These are phyloP conservation scores for Mucor irregularis DNA, from an alignment of 371 early-diverging fungal genomes.

Conservation along the genomic window DNA sequence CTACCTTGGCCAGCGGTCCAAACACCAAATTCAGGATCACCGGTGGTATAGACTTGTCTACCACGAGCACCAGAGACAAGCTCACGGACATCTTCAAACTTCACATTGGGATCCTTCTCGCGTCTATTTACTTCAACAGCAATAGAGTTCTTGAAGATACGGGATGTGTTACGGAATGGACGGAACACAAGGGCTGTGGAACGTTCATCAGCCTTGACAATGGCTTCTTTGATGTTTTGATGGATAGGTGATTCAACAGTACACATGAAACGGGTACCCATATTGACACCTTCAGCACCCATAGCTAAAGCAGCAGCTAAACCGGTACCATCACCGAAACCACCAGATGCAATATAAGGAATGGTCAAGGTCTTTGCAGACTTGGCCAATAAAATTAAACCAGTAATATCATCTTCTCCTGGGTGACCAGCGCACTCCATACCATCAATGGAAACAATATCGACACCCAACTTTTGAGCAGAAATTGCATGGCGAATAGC, in stretches of 20 bases:
- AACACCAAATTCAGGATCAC: constrained; percentile 45
- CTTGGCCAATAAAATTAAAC: constrained; percentile 73
- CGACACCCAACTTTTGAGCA: constrained; percentile 65
- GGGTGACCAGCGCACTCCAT: constrained; percentile 88
- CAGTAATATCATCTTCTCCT: constrained; percentile 80
- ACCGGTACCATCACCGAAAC: constrained; percentile 75
- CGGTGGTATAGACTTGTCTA: constrained; percentile 66
- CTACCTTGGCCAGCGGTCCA: constrained; percentile 13
- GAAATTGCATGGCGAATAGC: constrained; percentile 73
- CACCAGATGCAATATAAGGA: constrained; percentile 80
- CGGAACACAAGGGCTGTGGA: constrained; percentile 72
- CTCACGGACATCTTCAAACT: constrained; percentile 68
- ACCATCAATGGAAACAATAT: constrained; percentile 74
- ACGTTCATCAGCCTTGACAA: constrained; percentile 71
- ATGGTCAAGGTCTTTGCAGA: constrained; percentile 64
- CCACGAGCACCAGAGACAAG: constrained; percentile 74
- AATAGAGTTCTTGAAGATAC: constrained; percentile 75
- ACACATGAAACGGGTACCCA: constrained; percentile 87
- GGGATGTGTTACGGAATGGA: constrained; percentile 78
- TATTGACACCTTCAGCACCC: constrained; percentile 75
- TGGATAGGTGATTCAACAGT: constrained; percentile 76
- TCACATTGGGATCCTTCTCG: constrained; percentile 59
- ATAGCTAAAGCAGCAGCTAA: constrained; percentile 70
- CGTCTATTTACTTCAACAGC: constrained; percentile 68
- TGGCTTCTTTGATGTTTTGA: constrained; percentile 71